Evolutionary conservation across 2,329 filamentous ascomycete genomes (phyloP).

Genomic region (Neonectria punicea): DNA sequence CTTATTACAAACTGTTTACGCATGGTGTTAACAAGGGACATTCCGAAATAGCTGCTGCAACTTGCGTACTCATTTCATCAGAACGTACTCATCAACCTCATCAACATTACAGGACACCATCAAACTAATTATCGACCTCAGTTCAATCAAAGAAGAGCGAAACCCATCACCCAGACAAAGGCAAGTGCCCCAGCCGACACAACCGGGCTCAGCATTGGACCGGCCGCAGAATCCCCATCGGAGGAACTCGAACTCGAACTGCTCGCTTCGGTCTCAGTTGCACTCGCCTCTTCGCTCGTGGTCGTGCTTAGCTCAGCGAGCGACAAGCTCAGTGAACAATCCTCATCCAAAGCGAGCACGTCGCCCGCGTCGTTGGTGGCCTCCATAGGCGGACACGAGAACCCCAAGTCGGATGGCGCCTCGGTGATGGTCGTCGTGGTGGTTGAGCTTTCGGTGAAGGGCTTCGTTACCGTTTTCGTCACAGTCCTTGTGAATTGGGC

Average conservation of each 20-base stretch:
- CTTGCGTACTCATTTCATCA: no score
- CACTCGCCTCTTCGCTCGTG: neutral
- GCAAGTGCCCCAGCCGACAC: neutral
- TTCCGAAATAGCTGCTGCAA: no score
- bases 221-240: neutral
- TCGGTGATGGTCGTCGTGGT: neutral
- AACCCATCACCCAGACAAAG: neutral
- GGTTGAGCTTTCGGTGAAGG: constrained; percentile 2
- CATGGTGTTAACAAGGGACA: no score
- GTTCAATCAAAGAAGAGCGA: neutral
- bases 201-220: neutral
- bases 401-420: neutral
- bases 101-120: no score
- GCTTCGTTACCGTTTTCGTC: neutral
- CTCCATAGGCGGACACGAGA: constrained; percentile 9
- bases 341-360: constrained; percentile 4
- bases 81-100: no score
- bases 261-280: neutral
- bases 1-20: no score
- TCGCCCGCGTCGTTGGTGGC: constrained; percentile 8
- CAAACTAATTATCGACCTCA: neutral
- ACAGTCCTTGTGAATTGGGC: neutral
- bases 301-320: neutral
- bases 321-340: constrained; percentile 1
- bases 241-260: neutral